Evolutionary conservation across 768 basidiomycete genomes (phyloP).

Genomic region (Hericium alpestre): DNA sequence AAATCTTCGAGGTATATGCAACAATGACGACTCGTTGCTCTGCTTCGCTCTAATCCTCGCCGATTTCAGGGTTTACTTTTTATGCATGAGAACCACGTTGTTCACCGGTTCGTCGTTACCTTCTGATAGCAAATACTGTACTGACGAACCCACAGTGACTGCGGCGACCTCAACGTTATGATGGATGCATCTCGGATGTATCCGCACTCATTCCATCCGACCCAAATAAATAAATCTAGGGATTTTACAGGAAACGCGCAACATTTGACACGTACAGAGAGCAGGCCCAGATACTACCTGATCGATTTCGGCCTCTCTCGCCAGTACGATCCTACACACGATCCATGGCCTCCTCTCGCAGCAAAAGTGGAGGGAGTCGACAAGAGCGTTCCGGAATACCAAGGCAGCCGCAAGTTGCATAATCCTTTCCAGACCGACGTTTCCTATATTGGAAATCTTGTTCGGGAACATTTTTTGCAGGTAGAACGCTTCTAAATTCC

Average conservation of each 20-base stretch:
- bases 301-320: conserved; percentile 19
- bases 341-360: not conserved
- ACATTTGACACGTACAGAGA: conserved; percentile 13
- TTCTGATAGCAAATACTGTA: no score
- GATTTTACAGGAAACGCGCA: not conserved
- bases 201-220: not conserved
- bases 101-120: not conserved
- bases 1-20: conserved; percentile 24
- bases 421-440: conserved; percentile 16
- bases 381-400: conserved; percentile 14
- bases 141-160: not conserved
- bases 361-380: conserved; percentile 6
- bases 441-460: conserved; percentile 13
- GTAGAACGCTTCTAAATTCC: not conserved
- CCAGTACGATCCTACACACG: conserved; percentile 10
- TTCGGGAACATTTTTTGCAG: conserved; percentile 6
- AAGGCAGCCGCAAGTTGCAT: not conserved
- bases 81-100: not conserved
- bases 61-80: not conserved
- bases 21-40: not conserved
- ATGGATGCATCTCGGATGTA: not conserved
- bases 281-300: conserved; percentile 14
- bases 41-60: not conserved
- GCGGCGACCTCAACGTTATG: not conserved
- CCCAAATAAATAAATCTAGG: not conserved